Evolutionary conservation across 169 alveolate genomes (phyloP), one percentile per base, ranked within the genome.

Genomic region (Eimeria brunetti): DNA sequence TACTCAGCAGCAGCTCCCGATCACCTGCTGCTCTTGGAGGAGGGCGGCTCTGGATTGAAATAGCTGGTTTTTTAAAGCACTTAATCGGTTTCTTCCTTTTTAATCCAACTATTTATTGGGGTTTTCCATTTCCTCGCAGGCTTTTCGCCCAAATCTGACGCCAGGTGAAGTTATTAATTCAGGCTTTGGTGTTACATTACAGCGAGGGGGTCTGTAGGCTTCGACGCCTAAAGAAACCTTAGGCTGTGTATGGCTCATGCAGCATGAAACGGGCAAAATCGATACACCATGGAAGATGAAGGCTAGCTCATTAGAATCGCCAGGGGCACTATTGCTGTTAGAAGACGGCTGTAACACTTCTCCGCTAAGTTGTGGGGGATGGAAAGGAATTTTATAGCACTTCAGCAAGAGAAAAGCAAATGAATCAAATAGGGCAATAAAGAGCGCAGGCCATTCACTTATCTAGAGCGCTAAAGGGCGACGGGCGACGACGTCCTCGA

Each of bases 1-100:
- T n/a, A n/a, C n/a, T n/a, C n/a, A n/a, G n/a, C n/a, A n/a, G n/a
- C 78, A 33, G 49, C 78, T 69, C 49, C 27, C 78, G 78, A 69
- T 44, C 78, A 33, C 27, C 24, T 33, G 49, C 49, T 33, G 78
- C 49, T 22, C 78, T 12, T 33, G 44, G 24, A 69, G 49, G 78
- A 64, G 38, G 49, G 49, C 49, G 78, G 78, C 1, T 69, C 8
- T 11, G 78, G 33, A 33, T 69, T 16, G 38, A 62, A 69, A 33
- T 69, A 3, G 33, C 0, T 33, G 3, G 8, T 69, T 33, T 30
- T 33, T 7, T 11, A 22, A 33, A 22, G 12, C 6, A 30, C n/a
- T 2, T 69, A 16, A 33, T 0, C 11, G 49, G 14, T 0, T 24
- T 4, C 27, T 69, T 64, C 5, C 22, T 33, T 33, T 1, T 1